Evolutionary conservation across 306 rosid species (phyloP).

Genomic region (Heteromeles arbutifolia): DNA sequence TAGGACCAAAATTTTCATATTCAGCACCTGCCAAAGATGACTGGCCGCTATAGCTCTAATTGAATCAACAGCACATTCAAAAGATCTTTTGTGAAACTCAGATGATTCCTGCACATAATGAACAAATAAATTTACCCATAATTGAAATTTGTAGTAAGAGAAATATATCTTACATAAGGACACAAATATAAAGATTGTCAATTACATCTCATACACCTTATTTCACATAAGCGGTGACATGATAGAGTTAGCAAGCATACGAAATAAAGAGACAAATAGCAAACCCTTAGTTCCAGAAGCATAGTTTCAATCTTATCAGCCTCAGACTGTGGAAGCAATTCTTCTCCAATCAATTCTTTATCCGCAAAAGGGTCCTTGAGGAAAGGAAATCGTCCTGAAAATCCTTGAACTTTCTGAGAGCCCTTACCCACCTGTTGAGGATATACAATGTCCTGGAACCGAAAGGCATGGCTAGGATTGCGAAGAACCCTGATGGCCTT

Average conservation of each 20-base stretch:
- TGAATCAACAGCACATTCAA: conserved; percentile 84
- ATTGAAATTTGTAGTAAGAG: not conserved
- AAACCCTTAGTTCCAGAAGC: conserved; percentile 86
- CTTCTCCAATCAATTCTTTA: conserved; percentile 58
- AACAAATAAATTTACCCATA: conserved; percentile 8
- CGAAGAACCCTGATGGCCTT: conserved; percentile 90
- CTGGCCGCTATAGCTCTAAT: conserved; percentile 86
- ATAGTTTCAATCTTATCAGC: conserved; percentile 91
- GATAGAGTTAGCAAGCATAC: not conserved
- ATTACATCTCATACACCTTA: not conserved
- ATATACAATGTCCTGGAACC: conserved; percentile 43
- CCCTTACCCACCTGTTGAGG: conserved; percentile 61
- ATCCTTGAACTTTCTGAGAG: conserved; percentile 61
- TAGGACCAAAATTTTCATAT: conserved; percentile 17
- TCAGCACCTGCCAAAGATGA: conserved; percentile 97
- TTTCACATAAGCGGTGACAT: conserved; percentile 12
- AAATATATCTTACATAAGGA: not conserved
- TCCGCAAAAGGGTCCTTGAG: conserved; percentile 52
- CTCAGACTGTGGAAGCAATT: conserved; percentile 87
- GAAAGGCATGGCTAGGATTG: conserved; percentile 78
- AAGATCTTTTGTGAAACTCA: conserved; percentile 90
- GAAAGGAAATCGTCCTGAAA: conserved; percentile 50
- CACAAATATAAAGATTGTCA: not conserved
- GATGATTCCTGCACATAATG: conserved; percentile 66
- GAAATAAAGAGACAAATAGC: not conserved